These are phyloP conservation scores for Tuctoria greenei DNA, from an alignment of 176 grass and related monocot genomes.

Conservation along the genomic window DNA sequence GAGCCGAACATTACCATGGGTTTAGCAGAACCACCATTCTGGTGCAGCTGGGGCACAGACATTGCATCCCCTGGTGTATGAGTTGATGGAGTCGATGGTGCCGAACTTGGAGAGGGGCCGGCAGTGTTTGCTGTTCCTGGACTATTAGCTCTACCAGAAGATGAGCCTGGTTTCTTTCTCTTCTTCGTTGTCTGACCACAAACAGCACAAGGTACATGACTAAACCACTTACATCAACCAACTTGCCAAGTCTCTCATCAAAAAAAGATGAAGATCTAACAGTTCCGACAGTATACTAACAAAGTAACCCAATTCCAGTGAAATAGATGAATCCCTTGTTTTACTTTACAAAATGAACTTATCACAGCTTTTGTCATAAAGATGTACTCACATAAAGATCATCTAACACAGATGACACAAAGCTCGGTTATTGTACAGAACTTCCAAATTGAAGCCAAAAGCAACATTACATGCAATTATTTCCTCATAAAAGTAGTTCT, in stretches of 20 bases:
- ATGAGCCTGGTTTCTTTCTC: constrained; percentile 75
- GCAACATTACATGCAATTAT: background rate
- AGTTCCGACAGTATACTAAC: background rate
- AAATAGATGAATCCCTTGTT: background rate
- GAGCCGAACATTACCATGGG: constrained; percentile 69
- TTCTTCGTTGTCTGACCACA: constrained; percentile 57
- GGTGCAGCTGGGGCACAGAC: constrained; percentile 78
- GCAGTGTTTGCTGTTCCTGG: constrained; percentile 93
- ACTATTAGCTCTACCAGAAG: constrained; percentile 82
- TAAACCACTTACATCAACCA: constrained; percentile 23
- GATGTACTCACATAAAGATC: constrained; percentile 9
- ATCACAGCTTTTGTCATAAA: background rate
- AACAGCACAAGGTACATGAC: constrained; percentile 21
- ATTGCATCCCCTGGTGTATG: constrained; percentile 93
- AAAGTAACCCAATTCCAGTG: background rate
- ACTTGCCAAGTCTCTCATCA: background rate
- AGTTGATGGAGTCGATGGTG: constrained; percentile 92
- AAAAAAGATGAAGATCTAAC: constrained; percentile 21
- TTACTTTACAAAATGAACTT: background rate
- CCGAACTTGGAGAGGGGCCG: constrained; percentile 95
- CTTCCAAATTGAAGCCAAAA: constrained; percentile 8
- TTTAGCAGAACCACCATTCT: constrained; percentile 78
- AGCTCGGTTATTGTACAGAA: background rate
- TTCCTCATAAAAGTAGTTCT: background rate
- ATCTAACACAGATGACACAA: constrained; percentile 2